A percentile compares a stretch with the other conserved stretches of the same genome.
These are phyloP conservation scores for Jamesozyma piceae DNA, from an alignment of 805 yeast species.

Conservation along the genomic window DNA sequence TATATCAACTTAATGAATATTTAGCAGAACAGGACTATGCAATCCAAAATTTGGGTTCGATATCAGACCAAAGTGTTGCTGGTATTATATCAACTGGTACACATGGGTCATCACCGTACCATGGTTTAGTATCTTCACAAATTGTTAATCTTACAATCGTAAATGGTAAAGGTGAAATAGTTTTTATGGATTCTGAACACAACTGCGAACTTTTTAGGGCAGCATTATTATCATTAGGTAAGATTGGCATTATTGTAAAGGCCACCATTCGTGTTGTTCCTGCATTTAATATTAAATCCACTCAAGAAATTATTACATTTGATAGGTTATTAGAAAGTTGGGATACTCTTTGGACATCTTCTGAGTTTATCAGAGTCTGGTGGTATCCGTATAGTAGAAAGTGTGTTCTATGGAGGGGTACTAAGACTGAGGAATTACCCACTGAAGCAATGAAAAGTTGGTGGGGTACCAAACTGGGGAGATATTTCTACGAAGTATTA, in stretches of 20 bases:
- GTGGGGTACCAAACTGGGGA: constrained; percentile 76
- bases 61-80: constrained; percentile 85
- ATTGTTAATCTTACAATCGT: constrained; percentile 69
- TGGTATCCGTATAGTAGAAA: constrained; percentile 92
- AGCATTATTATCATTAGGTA: constrained; percentile 77
- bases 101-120: constrained; percentile 90
- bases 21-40: constrained; percentile 61
- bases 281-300: constrained; percentile 66
- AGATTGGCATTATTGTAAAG: constrained; percentile 79
- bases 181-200: constrained; percentile 42
- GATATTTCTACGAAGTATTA: constrained; percentile 69
- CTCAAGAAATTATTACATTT: constrained; percentile 73
- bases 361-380: constrained; percentile 92
- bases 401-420: constrained; percentile 86
- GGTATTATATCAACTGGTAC: constrained; percentile 97
- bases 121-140: constrained; percentile 84
- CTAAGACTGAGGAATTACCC: constrained; percentile 56
- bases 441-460: constrained; percentile 64
- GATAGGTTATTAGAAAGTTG: constrained; percentile 61
- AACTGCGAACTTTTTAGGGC: constrained; percentile 67
- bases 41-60: constrained; percentile 86
- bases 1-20: constrained; percentile 61
- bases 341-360: constrained; percentile 75
- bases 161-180: constrained; percentile 63
- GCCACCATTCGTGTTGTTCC: constrained; percentile 84